Conservation (phyloP, 2,329 filamentous ascomycete species). For the Pestalotiopsis fici region DNA sequence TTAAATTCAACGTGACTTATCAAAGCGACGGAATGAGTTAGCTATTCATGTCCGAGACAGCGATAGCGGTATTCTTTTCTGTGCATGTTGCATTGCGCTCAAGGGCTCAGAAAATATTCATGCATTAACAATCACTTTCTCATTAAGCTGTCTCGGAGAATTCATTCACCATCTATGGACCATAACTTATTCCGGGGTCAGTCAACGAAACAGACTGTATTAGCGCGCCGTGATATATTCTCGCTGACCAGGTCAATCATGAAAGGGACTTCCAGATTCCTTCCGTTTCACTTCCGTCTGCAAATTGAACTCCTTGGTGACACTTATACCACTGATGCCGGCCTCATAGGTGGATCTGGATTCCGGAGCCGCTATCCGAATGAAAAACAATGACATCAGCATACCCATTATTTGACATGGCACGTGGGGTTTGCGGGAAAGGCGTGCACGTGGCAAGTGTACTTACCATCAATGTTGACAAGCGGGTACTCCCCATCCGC, state of each 20-base stretch:
- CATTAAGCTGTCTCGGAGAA: no score
- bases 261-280: background rate
- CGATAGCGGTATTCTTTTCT: no score
- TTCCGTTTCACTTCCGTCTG: background rate
- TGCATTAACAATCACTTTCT: no score
- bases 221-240: no score
- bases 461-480: constrained; percentile 8
- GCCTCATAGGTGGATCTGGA: background rate
- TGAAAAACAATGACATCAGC: background rate
- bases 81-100: no score
- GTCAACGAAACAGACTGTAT: no score
- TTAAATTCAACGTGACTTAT: no score
- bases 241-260: background rate
- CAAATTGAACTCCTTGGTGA: background rate
- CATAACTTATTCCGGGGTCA: no score
- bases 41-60: no score
- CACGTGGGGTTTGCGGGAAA: background rate
- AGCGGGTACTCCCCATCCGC: constrained; percentile 8
- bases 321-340: background rate
- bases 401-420: background rate
- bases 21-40: no score
- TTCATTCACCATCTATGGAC: no score
- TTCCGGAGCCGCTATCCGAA: background rate
- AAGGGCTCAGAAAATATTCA: no score
- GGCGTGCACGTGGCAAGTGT: background rate